A percentile compares a stretch with the other conserved stretches of the same genome.
Conservation (phyloP, 2,329 filamentous ascomycete species). For the Diaporthe aspalathi region DNA sequence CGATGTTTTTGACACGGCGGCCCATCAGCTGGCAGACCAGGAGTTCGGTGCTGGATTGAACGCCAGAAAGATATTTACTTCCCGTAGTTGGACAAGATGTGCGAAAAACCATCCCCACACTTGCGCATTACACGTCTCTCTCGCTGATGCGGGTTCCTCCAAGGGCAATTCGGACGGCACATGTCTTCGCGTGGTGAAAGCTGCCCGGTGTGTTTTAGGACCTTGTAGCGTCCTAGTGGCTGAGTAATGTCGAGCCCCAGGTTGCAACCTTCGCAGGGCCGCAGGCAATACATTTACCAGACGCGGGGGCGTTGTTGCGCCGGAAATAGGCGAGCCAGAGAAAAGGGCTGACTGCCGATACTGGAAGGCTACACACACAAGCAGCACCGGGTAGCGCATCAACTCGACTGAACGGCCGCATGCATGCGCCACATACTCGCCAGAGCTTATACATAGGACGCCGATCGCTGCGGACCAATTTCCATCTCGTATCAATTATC, state of each 20-base stretch:
- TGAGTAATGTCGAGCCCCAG: background rate
- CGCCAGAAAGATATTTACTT: conserved; percentile 4
- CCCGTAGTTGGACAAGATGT: conserved; percentile 5
- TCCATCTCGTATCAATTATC: background rate
- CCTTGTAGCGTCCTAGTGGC: background rate
- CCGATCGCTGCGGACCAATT: background rate
- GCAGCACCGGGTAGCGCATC: background rate
- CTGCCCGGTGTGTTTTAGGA: conserved; percentile 16
- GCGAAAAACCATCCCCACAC: background rate
- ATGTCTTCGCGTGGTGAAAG: conserved; percentile 2
- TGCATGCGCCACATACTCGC: background rate
- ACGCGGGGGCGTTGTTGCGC: background rate
- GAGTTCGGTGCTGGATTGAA: background rate
- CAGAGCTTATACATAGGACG: conserved; percentile 28
- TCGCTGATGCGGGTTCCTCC: background rate
- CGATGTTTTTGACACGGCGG: background rate
- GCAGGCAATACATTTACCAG: background rate
- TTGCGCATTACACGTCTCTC: background rate
- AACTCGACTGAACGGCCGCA: conserved; percentile 4
- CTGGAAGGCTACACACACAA: too few relatives aligned
- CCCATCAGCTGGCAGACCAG: conserved; percentile 12
- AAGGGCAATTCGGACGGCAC: conserved; percentile 14
- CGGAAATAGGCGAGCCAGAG: background rate
- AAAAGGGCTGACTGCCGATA: background rate
- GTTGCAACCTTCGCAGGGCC: background rate